phyloP scores from a whole-genome alignment of 805 yeast species.

The Candida adriatica region DNA sequence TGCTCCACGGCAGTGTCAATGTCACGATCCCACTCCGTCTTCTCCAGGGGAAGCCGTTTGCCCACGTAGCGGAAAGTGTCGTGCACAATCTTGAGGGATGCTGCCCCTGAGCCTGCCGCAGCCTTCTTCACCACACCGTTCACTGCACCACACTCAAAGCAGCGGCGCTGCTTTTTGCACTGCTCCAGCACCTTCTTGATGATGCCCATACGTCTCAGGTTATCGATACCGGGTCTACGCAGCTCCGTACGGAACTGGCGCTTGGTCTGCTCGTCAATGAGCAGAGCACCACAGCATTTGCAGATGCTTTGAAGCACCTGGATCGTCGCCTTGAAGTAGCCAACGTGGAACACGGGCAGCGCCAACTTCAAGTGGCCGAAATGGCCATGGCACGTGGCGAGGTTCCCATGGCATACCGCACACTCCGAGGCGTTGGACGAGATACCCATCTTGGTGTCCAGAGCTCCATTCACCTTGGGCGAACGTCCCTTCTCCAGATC shows the following conservation, averaged over 20 bases:
- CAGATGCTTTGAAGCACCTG: slow-evolving; percentile 86
- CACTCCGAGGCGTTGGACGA: slow-evolving; percentile 84
- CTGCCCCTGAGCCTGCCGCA: slow-evolving; percentile 84
- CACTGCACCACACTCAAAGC: slow-evolving; percentile 77
- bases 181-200: slow-evolving; percentile 81
- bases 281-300: slow-evolving; percentile 75
- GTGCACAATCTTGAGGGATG: slow-evolving; percentile 91
- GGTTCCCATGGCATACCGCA: slow-evolving; percentile 82
- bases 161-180: slow-evolving; percentile 91
- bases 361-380: slow-evolving; percentile 93
- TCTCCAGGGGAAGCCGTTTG: slow-evolving; percentile 80
- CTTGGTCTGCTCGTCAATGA: slow-evolving; percentile 68
- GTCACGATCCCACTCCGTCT: slow-evolving; percentile 80
- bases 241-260: slow-evolving; percentile 69
- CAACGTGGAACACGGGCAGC: slow-evolving; percentile 94
- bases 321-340: slow-evolving; percentile 88
- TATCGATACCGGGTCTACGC: slow-evolving; percentile 83
- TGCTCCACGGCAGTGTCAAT: slow-evolving; percentile 66
- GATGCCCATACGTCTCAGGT: slow-evolving; percentile 84
- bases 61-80: slow-evolving; percentile 96
- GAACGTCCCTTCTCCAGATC: slow-evolving; percentile 84
- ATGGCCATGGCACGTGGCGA: slow-evolving; percentile 97
- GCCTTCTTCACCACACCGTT: slow-evolving; percentile 98
- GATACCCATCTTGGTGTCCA: slow-evolving; percentile 91
- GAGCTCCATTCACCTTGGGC: slow-evolving; percentile 81